These are phyloP conservation scores for Phaffia tasmanica DNA, from an alignment of 768 basidiomycete genomes.

Conservation along the genomic window DNA sequence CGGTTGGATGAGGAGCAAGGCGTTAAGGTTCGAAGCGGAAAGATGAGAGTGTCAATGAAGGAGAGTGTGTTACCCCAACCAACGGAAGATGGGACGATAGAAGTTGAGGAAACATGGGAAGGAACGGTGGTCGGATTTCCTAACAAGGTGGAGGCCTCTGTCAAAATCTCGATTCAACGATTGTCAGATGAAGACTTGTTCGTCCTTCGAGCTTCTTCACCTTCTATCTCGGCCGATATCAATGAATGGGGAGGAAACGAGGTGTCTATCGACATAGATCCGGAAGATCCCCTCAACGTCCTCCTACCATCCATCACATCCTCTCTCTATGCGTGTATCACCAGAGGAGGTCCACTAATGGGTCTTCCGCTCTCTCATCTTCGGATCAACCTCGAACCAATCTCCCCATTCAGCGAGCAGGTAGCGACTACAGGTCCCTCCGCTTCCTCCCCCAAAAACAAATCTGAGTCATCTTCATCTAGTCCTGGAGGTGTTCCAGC, in stretches of 20 bases:
- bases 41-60: constrained; percentile 17
- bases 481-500: background rate
- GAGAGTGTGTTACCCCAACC: constrained; percentile 11
- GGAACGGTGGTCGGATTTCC: constrained; percentile 54
- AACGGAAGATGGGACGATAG: constrained; percentile 26
- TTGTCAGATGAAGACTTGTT: constrained; percentile 14
- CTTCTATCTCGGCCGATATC: constrained; percentile 37
- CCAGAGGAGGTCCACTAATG: constrained; percentile 64
- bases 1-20: constrained; percentile 59
- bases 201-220: constrained; percentile 36
- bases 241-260: constrained; percentile 62
- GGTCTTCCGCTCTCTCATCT: constrained; percentile 58
- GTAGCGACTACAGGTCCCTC: background rate
- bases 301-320: constrained; percentile 19
- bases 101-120: constrained; percentile 46
- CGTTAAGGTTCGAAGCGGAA: constrained; percentile 13
- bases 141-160: constrained; percentile 40
- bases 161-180: constrained; percentile 46
- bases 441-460: background rate
- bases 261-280: constrained; percentile 48
- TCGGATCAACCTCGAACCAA: constrained; percentile 47
- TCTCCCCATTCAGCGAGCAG: constrained; percentile 41
- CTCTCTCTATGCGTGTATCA: constrained; percentile 42
- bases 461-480: background rate
- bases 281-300: constrained; percentile 42